phyloP scores from a whole-genome alignment of 352 stramenopile species.

The Peronospora destructor region DNA sequence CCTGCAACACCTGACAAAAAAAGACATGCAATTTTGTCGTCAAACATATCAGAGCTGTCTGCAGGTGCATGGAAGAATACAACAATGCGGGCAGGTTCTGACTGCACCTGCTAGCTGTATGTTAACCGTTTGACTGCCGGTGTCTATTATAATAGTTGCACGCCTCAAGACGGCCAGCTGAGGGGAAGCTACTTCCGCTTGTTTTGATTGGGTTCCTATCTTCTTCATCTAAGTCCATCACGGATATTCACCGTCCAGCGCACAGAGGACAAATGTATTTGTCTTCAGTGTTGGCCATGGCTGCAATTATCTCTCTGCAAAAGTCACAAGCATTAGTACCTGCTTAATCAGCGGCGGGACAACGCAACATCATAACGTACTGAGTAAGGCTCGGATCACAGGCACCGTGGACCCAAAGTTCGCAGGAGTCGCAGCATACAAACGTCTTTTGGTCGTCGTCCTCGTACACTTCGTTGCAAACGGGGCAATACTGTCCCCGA shows the following conservation, averaged over 20 bases:
- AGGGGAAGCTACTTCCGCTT: conserved; percentile 1
- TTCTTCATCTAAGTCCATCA: conserved; percentile 7
- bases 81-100: no score
- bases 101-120: not conserved
- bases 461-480: conserved; percentile 82
- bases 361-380: conserved; percentile 29
- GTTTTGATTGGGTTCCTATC: conserved; percentile 3
- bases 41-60: no score
- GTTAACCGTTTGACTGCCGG: not conserved
- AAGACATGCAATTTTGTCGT: not conserved
- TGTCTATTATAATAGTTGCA: conserved; percentile 21
- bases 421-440: conserved; percentile 84
- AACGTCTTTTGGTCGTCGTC: conserved; percentile 81
- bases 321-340: conserved; percentile 13
- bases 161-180: not conserved
- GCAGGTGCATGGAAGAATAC: no score
- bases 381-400: conserved; percentile 65
- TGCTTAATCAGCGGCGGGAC: not conserved
- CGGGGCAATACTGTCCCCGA: conserved; percentile 77
- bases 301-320: conserved; percentile 39
- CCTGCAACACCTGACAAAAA: not conserved
- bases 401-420: conserved; percentile 79
- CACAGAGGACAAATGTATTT: conserved; percentile 85
- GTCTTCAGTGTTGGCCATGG: conserved; percentile 60
- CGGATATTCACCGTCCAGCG: conserved; percentile 38